These are phyloP conservation scores for Melaleuca alternifolia DNA, from an alignment of 345 rosid genomes.

Conservation along the genomic window DNA sequence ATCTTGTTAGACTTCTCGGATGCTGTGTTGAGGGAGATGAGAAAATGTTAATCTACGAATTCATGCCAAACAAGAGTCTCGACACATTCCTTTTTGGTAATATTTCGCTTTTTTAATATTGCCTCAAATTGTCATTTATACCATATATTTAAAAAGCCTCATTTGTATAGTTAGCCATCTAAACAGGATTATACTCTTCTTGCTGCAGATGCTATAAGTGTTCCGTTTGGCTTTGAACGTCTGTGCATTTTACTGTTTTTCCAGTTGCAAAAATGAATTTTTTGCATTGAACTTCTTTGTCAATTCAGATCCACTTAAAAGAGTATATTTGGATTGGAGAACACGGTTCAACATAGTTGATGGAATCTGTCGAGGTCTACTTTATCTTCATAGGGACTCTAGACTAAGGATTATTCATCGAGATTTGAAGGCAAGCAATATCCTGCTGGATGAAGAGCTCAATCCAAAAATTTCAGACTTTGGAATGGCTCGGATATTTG, in stretches of 20 bases:
- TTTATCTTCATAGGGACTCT: slow-evolving; percentile 46
- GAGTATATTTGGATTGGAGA: slow-evolving; percentile 24
- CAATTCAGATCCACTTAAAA: slow-evolving; percentile 15
- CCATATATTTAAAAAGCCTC: background rate
- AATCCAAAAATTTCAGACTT: slow-evolving; percentile 48
- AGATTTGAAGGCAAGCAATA: slow-evolving; percentile 39
- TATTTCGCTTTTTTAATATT: background rate
- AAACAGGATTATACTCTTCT: background rate
- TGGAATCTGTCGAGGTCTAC: slow-evolving; percentile 43
- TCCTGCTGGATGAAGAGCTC: slow-evolving; percentile 37
- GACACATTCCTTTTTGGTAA: slow-evolving; percentile 19
- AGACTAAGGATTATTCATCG: slow-evolving; percentile 40
- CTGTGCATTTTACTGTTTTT: background rate
- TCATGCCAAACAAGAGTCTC: slow-evolving; percentile 28
- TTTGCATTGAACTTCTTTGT: slow-evolving; percentile 9
- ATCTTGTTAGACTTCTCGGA: slow-evolving; percentile 24
- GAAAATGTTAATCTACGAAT: slow-evolving; percentile 21
- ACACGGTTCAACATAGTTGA: slow-evolving; percentile 25
- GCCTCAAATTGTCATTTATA: background rate
- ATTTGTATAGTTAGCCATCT: background rate
- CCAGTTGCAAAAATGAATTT: background rate
- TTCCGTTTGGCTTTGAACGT: slow-evolving; percentile 10
- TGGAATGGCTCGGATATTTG: slow-evolving; percentile 39
- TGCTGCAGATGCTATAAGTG: too few species aligned
- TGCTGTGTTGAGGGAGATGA: slow-evolving; percentile 22